phyloP scores from a whole-genome alignment of 2,329 filamentous ascomycete genomes.

The Blastomyces gilchristii region DNA sequence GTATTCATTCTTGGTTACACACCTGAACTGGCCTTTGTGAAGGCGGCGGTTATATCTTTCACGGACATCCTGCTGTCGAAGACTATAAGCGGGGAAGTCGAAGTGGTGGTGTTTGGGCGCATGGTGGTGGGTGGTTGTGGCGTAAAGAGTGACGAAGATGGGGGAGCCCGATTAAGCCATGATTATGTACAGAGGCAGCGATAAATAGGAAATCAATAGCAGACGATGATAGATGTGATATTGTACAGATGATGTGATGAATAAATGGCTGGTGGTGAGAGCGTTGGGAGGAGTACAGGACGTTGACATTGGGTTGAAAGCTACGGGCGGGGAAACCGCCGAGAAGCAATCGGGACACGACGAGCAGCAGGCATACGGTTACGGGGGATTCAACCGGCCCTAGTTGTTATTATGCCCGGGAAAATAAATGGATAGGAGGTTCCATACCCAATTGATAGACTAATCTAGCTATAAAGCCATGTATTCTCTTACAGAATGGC shows the following conservation, averaged over 20 bases:
- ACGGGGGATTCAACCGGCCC: not conserved
- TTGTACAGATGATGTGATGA: not conserved
- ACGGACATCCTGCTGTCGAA: slow-evolving; percentile 29
- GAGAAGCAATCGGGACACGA: not conserved
- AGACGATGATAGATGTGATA: not conserved
- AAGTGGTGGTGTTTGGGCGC: not conserved
- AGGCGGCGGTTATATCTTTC: slow-evolving; percentile 47
- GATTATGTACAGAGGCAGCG: not conserved
- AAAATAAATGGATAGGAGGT: not conserved
- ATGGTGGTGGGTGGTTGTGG: not conserved
- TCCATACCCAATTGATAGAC: not conserved
- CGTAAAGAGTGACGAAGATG: not conserved
- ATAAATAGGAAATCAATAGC: not conserved
- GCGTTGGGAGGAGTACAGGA: not conserved
- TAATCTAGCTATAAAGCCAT: not conserved
- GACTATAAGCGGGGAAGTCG: slow-evolving; percentile 11
- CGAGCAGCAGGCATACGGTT: not conserved
- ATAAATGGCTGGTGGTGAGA: not conserved
- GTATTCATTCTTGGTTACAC: slow-evolving; percentile 16
- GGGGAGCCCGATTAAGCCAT: not conserved
- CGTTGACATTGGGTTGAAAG: not conserved
- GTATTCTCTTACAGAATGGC: not conserved
- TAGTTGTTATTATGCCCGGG: not conserved
- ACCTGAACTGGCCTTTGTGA: slow-evolving; percentile 45
- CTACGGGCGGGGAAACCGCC: not conserved